These are phyloP conservation scores for Dillenia turbinata DNA, from an alignment of 164 flowering plant genomes.

Conservation along the genomic window DNA sequence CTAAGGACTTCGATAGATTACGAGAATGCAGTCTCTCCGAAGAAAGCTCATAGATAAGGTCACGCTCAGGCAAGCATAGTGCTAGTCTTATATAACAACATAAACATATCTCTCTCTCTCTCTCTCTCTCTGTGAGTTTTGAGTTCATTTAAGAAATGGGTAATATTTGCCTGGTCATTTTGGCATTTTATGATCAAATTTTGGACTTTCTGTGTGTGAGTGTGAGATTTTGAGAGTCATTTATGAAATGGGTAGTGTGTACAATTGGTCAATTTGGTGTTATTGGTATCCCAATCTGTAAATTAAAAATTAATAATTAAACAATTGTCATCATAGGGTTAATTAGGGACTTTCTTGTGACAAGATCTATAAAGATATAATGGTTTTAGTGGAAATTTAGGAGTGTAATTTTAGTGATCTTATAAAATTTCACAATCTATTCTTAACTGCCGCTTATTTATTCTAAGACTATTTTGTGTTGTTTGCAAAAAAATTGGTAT, in stretches of 20 bases:
- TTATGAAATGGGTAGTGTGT: too few relatives aligned
- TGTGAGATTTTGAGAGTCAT: too few relatives aligned
- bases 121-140: background rate
- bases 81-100: background rate
- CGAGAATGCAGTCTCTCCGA: conserved; percentile 28
- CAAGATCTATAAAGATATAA: too few relatives aligned
- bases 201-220: background rate
- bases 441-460: background rate
- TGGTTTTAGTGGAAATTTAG: too few relatives aligned
- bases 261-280: too few relatives aligned
- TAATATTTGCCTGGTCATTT: background rate
- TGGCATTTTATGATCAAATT: background rate
- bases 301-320: too few relatives aligned
- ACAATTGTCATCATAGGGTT: too few relatives aligned
- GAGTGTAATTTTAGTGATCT: too few relatives aligned
- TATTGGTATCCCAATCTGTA: too few relatives aligned
- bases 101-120: background rate
- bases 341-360: too few relatives aligned
- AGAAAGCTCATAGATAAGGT: conserved; percentile 23
- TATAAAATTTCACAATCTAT: background rate
- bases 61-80: conserved; percentile 20
- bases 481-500: background rate
- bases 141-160: background rate
- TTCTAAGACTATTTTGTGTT: background rate
- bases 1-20: too few relatives aligned